phyloP scores from a whole-genome alignment of 768 basidiomycete species.

The Pulveroboletus sp. region DNA sequence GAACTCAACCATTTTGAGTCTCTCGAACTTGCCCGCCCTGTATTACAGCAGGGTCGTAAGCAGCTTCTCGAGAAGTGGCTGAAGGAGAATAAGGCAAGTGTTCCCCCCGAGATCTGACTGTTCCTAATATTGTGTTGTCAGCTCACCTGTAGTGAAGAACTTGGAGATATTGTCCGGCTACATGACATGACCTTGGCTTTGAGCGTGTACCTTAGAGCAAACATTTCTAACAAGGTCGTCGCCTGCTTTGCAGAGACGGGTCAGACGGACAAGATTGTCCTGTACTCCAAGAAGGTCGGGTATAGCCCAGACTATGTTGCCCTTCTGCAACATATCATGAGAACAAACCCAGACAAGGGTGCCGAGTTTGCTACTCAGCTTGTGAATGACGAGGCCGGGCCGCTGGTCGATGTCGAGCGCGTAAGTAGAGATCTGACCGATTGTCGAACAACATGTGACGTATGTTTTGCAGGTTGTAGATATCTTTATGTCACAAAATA shows the following conservation, averaged over 20 bases:
- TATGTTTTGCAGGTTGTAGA: slow-evolving; percentile 71
- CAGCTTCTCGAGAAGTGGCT: slow-evolving; percentile 98
- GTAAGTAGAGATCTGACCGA: slow-evolving; percentile 37
- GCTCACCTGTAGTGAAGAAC: slow-evolving; percentile 98
- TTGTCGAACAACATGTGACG: neutral
- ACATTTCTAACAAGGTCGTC: slow-evolving; percentile 97
- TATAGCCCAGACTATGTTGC: slow-evolving; percentile 90
- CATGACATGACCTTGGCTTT: slow-evolving; percentile 97
- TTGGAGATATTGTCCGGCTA: slow-evolving; percentile 91
- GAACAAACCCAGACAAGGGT: slow-evolving; percentile 94
- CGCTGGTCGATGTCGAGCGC: slow-evolving; percentile 89
- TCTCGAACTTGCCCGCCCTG: slow-evolving; percentile 91
- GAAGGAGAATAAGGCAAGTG: slow-evolving; percentile 91
- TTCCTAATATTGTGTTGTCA: slow-evolving; percentile 29
- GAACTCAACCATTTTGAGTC: slow-evolving; percentile 96
- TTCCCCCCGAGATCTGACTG: slow-evolving; percentile 3
- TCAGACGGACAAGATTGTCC: slow-evolving; percentile 95
- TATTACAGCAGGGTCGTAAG: slow-evolving; percentile 93
- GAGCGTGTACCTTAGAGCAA: slow-evolving; percentile 95
- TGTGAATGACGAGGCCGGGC: slow-evolving; percentile 88
- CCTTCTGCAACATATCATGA: slow-evolving; percentile 93
- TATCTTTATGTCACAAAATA: slow-evolving; percentile 99
- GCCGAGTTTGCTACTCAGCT: slow-evolving; percentile 96
- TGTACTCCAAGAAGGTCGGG: slow-evolving; percentile 96
- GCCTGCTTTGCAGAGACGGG: slow-evolving; percentile 99